Evolutionary conservation across 257 asterid genomes (phyloP).

Genomic region (Nicotiana undulata): DNA sequence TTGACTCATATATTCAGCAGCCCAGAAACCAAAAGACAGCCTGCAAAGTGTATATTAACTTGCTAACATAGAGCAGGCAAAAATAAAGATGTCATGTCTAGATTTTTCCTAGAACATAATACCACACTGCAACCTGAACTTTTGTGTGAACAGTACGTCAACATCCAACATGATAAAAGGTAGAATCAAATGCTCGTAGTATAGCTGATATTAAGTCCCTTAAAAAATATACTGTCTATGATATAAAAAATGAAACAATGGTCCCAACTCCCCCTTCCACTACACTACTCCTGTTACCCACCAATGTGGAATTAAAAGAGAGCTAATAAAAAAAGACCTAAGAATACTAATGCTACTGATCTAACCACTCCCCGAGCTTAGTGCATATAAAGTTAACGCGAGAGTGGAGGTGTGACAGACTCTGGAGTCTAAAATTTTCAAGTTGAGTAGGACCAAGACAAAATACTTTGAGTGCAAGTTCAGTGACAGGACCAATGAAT

Average conservation of each 20-base stretch:
- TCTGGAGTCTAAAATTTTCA: too few relatives aligned
- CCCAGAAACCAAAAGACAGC: not conserved
- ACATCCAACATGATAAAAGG: not conserved
- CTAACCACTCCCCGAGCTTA: not conserved
- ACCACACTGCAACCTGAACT: not conserved
- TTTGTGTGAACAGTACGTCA: not conserved
- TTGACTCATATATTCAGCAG: not conserved
- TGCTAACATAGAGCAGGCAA: not conserved
- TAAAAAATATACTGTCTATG: not conserved
- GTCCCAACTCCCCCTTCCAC: not conserved
- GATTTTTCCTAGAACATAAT: not conserved
- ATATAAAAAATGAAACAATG: not conserved
- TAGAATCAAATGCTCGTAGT: not conserved
- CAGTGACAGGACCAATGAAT: too few relatives aligned
- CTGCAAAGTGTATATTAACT: constrained; percentile 1
- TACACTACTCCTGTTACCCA: not conserved
- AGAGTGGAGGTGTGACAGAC: too few relatives aligned
- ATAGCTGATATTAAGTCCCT: not conserved
- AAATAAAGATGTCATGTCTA: not conserved
- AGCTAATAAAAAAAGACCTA: not conserved
- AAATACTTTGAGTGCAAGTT: too few relatives aligned
- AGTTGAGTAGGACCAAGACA: too few relatives aligned
- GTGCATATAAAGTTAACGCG: not conserved
- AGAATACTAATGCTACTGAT: not conserved
- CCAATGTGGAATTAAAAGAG: not conserved